Conservation (phyloP, 2,329 filamentous ascomycete species). For the Cordyceps militaris region DNA sequence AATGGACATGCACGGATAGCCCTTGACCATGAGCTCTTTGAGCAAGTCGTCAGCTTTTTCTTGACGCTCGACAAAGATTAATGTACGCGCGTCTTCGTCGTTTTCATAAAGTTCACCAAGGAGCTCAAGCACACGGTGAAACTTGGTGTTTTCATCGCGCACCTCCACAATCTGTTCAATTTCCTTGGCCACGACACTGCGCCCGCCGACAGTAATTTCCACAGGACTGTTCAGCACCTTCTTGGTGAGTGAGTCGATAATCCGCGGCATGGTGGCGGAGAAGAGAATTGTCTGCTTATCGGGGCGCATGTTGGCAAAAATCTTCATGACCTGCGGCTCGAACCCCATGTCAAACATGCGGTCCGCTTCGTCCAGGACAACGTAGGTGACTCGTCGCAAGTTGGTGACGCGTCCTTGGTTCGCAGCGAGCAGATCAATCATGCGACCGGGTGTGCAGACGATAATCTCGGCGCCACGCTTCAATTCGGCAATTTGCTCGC, state of each 20-base stretch:
- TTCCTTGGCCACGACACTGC: slow-evolving; percentile 79
- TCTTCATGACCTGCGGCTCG: slow-evolving; percentile 95
- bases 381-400: slow-evolving; percentile 79
- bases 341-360: slow-evolving; percentile 99
- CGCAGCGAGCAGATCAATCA: slow-evolving; percentile 90
- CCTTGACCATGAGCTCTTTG: slow-evolving; percentile 72
- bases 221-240: slow-evolving; percentile 81
- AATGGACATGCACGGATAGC: slow-evolving; percentile 87
- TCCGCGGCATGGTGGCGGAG: slow-evolving; percentile 90
- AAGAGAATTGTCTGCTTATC: slow-evolving; percentile 93
- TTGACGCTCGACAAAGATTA: slow-evolving; percentile 90
- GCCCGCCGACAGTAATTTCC: slow-evolving; percentile 87
- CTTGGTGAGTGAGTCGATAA: slow-evolving; percentile 83
- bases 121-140: slow-evolving; percentile 74
- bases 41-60: slow-evolving; percentile 79
- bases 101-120: slow-evolving; percentile 79
- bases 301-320: slow-evolving; percentile 83
- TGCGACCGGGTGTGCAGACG: slow-evolving; percentile 87
- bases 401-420: slow-evolving; percentile 95
- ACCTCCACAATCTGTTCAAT: slow-evolving; percentile 93
- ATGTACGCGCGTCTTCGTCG: slow-evolving; percentile 81
- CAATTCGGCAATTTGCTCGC: slow-evolving; percentile 93
- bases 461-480: slow-evolving; percentile 94
- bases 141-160: slow-evolving; percentile 74
- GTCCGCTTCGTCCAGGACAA: slow-evolving; percentile 94